Conservation (phyloP, 768 basidiomycete genomes). For the Phlebiopsis gigantea region DNA sequence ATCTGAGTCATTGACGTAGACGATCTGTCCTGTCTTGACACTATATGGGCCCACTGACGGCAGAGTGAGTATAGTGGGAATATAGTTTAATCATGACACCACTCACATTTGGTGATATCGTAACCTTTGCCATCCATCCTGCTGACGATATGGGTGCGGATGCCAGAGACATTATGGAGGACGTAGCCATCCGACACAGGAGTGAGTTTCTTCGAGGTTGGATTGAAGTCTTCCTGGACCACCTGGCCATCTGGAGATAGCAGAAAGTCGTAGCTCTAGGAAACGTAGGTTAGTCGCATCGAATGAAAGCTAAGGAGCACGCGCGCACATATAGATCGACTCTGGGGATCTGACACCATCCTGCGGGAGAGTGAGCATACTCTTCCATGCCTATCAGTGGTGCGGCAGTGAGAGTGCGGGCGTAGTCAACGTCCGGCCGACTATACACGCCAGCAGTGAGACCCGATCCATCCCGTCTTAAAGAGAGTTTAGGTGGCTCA, state of each 20-base stretch:
- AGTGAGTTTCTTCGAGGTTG: slow-evolving; percentile 59
- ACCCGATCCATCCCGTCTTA: slow-evolving; percentile 33
- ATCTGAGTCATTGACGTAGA: slow-evolving; percentile 71
- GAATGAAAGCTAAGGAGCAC: too few species aligned
- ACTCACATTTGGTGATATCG: slow-evolving; percentile 76
- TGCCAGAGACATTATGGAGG: slow-evolving; percentile 71
- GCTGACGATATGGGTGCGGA: slow-evolving; percentile 73
- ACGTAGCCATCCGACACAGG: slow-evolving; percentile 65
- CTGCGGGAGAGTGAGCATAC: slow-evolving; percentile 57
- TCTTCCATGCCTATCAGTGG: slow-evolving; percentile 44
- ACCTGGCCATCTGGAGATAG: slow-evolving; percentile 54
- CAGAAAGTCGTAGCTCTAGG: slow-evolving; percentile 78
- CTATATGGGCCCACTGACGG: slow-evolving; percentile 72
- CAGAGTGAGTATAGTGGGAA: not conserved
- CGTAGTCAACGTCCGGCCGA: slow-evolving; percentile 77
- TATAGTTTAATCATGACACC: not conserved
- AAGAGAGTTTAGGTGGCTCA: slow-evolving; percentile 35
- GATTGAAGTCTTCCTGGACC: slow-evolving; percentile 65
- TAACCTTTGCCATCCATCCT: slow-evolving; percentile 82
- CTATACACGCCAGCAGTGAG: slow-evolving; percentile 66
- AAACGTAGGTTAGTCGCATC: slow-evolving; percentile 1
- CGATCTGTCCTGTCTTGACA: slow-evolving; percentile 73
- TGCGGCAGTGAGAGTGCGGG: slow-evolving; percentile 60
- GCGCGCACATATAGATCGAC: slow-evolving; percentile 62
- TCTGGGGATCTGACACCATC: slow-evolving; percentile 71